These are phyloP conservation scores for Typha latifolia DNA, from an alignment of 176 grass and related monocot genomes.

Conservation along the genomic window DNA sequence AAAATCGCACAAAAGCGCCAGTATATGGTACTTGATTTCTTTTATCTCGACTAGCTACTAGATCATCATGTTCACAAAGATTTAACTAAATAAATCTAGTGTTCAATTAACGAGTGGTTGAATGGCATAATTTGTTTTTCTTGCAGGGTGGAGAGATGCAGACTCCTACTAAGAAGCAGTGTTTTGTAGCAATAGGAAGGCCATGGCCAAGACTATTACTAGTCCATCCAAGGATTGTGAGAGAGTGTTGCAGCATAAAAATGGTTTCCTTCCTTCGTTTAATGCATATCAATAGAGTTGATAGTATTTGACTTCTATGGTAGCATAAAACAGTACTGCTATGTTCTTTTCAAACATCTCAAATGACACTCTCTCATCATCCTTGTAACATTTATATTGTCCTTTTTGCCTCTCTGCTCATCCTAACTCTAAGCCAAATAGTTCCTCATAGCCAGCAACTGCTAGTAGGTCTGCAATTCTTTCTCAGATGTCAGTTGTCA, in stretches of 20 bases:
- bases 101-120: background rate
- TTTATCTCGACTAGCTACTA: background rate
- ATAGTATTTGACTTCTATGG: no score
- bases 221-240: slow-evolving; percentile 55
- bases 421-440: no score
- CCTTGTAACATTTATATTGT: no score
- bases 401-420: no score
- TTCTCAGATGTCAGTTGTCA: no score
- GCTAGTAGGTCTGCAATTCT: no score
- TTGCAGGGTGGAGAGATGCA: slow-evolving; percentile 34
- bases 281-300: no score
- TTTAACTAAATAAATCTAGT: background rate
- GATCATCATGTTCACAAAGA: slow-evolving; percentile 2
- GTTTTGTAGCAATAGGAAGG: slow-evolving; percentile 45
- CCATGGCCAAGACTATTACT: slow-evolving; percentile 42
- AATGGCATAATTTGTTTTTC: slow-evolving; percentile 1
- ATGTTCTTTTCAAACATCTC: no score
- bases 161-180: slow-evolving; percentile 74
- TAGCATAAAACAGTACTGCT: no score
- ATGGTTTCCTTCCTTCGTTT: no score
- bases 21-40: slow-evolving; percentile 18
- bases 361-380: no score
- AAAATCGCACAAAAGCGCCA: slow-evolving; percentile 38
- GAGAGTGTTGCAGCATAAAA: slow-evolving; percentile 57
- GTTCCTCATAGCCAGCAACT: no score